Evolutionary conservation across 1,139 yeast genomes (phyloP).

Genomic region (Suhomyces maxii): DNA sequence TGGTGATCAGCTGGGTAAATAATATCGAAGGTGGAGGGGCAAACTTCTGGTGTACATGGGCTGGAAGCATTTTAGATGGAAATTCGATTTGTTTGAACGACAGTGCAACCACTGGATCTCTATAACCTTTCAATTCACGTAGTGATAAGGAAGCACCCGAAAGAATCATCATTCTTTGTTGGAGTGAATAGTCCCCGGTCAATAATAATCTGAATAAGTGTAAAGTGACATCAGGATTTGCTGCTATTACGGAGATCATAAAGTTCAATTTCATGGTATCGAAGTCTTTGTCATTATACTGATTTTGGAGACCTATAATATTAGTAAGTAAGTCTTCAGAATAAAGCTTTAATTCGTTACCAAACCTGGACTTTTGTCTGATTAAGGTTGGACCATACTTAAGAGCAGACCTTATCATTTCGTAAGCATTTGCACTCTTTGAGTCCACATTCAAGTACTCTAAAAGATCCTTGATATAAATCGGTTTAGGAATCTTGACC

Average conservation of each 20-base stretch:
- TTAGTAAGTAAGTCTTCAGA: slow-evolving; percentile 46
- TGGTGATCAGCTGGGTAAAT: neutral
- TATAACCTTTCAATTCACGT: slow-evolving; percentile 57
- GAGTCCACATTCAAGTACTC: slow-evolving; percentile 49
- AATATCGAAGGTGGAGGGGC: neutral
- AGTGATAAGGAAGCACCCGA: slow-evolving; percentile 59
- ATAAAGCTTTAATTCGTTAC: slow-evolving; percentile 55
- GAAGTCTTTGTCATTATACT: slow-evolving; percentile 50
- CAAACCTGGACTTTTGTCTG: slow-evolving; percentile 50
- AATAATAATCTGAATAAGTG: slow-evolving; percentile 44
- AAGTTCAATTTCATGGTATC: slow-evolving; percentile 50
- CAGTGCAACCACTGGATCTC: slow-evolving; percentile 45
- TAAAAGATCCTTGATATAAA: slow-evolving; percentile 64
- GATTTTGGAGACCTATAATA: slow-evolving; percentile 50
- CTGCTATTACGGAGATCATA: slow-evolving; percentile 53
- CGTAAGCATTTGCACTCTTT: slow-evolving; percentile 47
- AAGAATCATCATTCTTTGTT: slow-evolving; percentile 56
- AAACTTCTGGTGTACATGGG: slow-evolving; percentile 41
- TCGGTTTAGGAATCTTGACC: slow-evolving; percentile 48
- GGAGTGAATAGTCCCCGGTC: slow-evolving; percentile 66
- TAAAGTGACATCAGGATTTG: slow-evolving; percentile 43
- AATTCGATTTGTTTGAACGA: slow-evolving; percentile 33
- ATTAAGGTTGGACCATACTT: slow-evolving; percentile 54
- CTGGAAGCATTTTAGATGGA: slow-evolving; percentile 50
- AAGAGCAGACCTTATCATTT: slow-evolving; percentile 54